Evolutionary conservation across 768 basidiomycete species (phyloP).

Genomic region (Chlorophyllum brunneum): DNA sequence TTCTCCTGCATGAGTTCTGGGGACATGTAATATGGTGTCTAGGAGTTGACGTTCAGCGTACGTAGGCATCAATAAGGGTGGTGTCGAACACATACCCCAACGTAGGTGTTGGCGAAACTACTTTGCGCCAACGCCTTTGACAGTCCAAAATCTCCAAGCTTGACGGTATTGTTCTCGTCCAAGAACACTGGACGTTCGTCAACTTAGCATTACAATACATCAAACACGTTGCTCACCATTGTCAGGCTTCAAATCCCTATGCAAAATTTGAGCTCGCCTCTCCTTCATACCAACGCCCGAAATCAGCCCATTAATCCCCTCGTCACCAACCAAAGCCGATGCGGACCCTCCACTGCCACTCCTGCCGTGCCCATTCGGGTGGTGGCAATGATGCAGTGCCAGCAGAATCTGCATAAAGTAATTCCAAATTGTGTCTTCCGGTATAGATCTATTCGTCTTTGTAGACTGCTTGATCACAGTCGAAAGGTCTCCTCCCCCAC

Average conservation of each 20-base stretch:
- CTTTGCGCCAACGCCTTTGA: conserved; percentile 88
- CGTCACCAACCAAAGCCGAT: conserved; percentile 5
- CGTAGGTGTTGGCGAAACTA: conserved; percentile 93
- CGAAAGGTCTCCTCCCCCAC: conserved; percentile 93
- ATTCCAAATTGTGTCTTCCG: conserved; percentile 93
- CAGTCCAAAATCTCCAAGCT: conserved; percentile 95
- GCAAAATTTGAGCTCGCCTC: conserved; percentile 75
- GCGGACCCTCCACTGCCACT: conserved; percentile 34
- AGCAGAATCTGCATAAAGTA: conserved; percentile 92
- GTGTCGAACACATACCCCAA: conserved; percentile 64
- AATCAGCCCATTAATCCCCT: conserved; percentile 19
- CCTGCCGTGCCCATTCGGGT: conserved; percentile 59
- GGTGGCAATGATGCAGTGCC: conserved; percentile 91
- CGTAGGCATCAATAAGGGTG: neutral
- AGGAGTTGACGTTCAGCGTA: neutral
- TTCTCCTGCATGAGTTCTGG: conserved; percentile 98
- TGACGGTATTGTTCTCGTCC: conserved; percentile 78
- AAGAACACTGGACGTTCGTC: conserved; percentile 67
- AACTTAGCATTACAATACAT: neutral
- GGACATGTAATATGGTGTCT: conserved; percentile 99
- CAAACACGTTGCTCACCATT: conserved; percentile 60
- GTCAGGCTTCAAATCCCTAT: conserved; percentile 96
- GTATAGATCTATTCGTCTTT: conserved; percentile 65
- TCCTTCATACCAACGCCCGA: conserved; percentile 32
- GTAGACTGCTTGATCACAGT: conserved; percentile 77